Conservation (phyloP, 306 rosid species). For the Carpinus fangiana region DNA sequence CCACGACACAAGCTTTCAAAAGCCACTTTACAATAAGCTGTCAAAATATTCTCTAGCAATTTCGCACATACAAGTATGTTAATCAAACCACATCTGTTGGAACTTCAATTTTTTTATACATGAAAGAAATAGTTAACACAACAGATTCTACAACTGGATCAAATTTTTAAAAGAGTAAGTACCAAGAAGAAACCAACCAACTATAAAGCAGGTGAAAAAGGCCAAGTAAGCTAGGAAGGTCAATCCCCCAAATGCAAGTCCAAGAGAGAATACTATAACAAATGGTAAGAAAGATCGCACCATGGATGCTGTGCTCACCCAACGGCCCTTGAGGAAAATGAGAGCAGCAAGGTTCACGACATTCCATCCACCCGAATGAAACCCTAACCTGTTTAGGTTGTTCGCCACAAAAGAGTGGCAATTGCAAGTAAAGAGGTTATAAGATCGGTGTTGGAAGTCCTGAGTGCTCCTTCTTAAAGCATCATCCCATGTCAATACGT, state of each 20-base stretch:
- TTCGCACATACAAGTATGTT: not conserved
- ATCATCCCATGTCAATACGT: conserved; percentile 73
- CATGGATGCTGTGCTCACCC: conserved; percentile 72
- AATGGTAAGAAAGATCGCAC: conserved; percentile 69
- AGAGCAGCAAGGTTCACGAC: conserved; percentile 92
- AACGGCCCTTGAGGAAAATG: conserved; percentile 72
- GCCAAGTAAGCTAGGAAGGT: conserved; percentile 65
- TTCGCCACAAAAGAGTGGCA: conserved; percentile 96
- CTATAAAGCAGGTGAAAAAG: conserved; percentile 54
- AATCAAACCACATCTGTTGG: conserved; percentile 12
- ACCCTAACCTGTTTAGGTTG: conserved; percentile 74
- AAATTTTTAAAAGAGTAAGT: conserved; percentile 75
- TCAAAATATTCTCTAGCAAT: not conserved
- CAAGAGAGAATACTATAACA: conserved; percentile 55
- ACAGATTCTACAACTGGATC: conserved; percentile 66
- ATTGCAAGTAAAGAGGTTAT: conserved; percentile 86
- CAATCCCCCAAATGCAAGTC: conserved; percentile 64
- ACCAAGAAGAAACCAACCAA: conserved; percentile 91
- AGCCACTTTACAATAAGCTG: not conserved
- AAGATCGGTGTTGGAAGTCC: conserved; percentile 84
- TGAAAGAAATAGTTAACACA: not conserved
- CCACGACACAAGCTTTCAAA: not conserved
- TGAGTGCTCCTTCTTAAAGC: conserved; percentile 74
- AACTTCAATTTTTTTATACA: conserved; percentile 30
- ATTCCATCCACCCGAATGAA: conserved; percentile 81